A percentile compares a stretch with the other conserved stretches of the same genome.
Conservation (phyloP, 2,329 filamentous ascomycete genomes). For the Phaeoacremonium minimum region DNA sequence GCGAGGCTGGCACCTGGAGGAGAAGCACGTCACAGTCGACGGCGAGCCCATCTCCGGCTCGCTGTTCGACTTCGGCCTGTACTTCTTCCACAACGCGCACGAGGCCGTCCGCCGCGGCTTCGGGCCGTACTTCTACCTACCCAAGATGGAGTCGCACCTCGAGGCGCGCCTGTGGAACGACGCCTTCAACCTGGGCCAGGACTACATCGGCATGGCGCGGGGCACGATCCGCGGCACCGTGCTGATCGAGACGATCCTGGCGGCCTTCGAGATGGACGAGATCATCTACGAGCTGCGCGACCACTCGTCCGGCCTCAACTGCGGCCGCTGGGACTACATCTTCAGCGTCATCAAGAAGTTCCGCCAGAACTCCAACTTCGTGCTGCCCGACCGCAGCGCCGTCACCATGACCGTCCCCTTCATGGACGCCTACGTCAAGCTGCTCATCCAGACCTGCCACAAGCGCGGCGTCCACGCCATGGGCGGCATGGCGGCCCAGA, state of each 20-base stretch:
- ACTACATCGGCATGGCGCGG: conserved; percentile 82
- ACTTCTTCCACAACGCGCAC: conserved; percentile 97
- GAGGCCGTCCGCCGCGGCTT: conserved; percentile 79
- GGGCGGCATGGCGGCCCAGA: conserved; percentile 98
- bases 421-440: conserved; percentile 93
- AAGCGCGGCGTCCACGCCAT: conserved; percentile 96
- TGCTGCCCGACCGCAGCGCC: conserved; percentile 83
- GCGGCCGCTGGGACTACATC: conserved; percentile 99
- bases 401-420: conserved; percentile 99
- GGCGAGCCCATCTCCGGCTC: conserved; percentile 89
- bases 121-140: conserved; percentile 96
- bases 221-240: conserved; percentile 95
- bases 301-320: conserved; percentile 95
- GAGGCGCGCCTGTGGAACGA: conserved; percentile 98
- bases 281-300: conserved; percentile 99
- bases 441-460: conserved; percentile 98
- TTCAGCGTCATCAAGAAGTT: conserved; percentile 99
- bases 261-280: conserved; percentile 99
- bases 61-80: conserved; percentile 96
- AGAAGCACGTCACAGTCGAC: conserved; percentile 96
- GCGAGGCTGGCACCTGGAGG: conserved; percentile 95
- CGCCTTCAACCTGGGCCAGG: conserved; percentile 91
- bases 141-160: conserved; percentile 97
- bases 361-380: conserved; percentile 88
- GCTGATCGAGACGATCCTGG: conserved; percentile 94